Conservation (phyloP, 805 yeast species). For the Candida yuanshanica region DNA sequence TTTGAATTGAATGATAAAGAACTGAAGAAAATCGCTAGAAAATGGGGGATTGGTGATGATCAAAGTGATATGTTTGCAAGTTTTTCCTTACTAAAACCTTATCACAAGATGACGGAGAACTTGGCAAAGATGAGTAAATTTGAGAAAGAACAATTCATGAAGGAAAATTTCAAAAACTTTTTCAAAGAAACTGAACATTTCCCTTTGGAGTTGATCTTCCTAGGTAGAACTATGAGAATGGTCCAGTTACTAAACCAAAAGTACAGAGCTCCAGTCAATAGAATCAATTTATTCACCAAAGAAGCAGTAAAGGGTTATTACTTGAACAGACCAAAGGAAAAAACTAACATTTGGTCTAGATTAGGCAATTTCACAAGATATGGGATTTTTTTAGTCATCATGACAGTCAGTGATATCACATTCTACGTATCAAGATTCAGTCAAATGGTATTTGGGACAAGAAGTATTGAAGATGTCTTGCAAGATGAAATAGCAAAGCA, state of each 20-base stretch:
- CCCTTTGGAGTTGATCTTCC: conserved; percentile 60
- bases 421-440: conserved; percentile 17
- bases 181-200: conserved; percentile 58
- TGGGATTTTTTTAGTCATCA: conserved; percentile 13
- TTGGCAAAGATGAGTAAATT: conserved; percentile 29
- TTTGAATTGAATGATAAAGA: conserved; percentile 46
- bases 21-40: conserved; percentile 40
- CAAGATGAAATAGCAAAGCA: conserved; percentile 17
- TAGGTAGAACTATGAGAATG: conserved; percentile 69
- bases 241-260: conserved; percentile 62
- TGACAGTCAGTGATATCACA: conserved; percentile 18
- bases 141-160: conserved; percentile 36
- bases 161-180: conserved; percentile 47
- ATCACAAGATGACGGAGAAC: conserved; percentile 25
- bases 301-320: conserved; percentile 39
- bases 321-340: conserved; percentile 12
- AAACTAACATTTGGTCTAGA: neutral
- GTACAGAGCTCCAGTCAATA: conserved; percentile 69
- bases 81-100: conserved; percentile 45
- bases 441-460: conserved; percentile 16
- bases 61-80: conserved; percentile 55
- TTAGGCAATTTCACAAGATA: conserved; percentile 14
- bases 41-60: conserved; percentile 67
- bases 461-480: conserved; percentile 21
- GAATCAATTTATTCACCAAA: conserved; percentile 55